Base-by-base conservation (phyloP, 768 basidiomycete species). In the Fibroporia radiculosa region DNA sequence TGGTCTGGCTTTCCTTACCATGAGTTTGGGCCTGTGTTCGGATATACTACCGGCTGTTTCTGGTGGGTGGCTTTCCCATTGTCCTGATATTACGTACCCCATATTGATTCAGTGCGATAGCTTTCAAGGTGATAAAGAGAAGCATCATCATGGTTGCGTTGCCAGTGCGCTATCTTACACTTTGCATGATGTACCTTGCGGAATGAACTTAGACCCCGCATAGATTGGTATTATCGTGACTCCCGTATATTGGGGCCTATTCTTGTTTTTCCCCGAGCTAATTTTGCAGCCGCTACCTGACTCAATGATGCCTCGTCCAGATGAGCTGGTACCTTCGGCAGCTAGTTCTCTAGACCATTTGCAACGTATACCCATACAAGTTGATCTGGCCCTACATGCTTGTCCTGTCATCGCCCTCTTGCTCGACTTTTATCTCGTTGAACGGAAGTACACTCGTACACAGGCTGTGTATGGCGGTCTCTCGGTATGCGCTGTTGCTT, bases 191-290 rank as follows among this genome's bases (percentile, higher is more conserved):
- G 11, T 26, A 6, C 19, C 19, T 3, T n/a, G 25, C 3, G 19
- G n/a, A 12, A 12, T 26, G n/a, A 7, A 42, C 19, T 22, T 36
- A 19, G 11, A 26, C 26, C 14, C 13, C 16, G 8, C 10, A 6
- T 43, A 75, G 74, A 23, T 73, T 26, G 66, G 64, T 14, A 60
- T 74, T 37, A 67, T 74, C 48, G 68, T 82, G 44, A 66, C 78
- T 14, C 48, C 60, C 22, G 78, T 90, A 40, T 90, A 89, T 63
- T 88, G 84, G 86, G 61, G 74, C 1, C 68, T 89, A 12, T 50
- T 84, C 6, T 32, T 75, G 1, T 54, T 73, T 48, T 63, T 70
- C 35, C 87, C 88, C 0, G 45, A 66, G 12, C 66, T 86, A 18
- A 84, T 90, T 53, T 44, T 84, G 5, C 37, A 33, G 11, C 46